Conservation (phyloP, 148 eudicot species). For the Amaranthus cruentus region DNA sequence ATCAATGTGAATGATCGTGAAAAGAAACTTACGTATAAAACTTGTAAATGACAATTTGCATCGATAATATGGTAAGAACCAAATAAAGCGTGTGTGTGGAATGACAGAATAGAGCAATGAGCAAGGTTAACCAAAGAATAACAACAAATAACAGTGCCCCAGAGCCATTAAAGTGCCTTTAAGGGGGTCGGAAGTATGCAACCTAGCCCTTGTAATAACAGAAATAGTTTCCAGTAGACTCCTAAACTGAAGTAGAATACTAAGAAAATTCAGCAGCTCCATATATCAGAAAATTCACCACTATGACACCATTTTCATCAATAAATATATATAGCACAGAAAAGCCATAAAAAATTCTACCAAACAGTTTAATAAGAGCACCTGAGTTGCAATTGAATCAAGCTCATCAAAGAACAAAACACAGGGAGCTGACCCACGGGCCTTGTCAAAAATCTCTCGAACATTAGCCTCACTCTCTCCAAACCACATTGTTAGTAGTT, state of each 20-base stretch:
- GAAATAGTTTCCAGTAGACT: too few relatives aligned
- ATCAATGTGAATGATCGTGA: background rate
- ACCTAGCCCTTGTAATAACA: too few relatives aligned
- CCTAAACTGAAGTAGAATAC: too few relatives aligned
- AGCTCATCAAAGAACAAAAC: conserved; percentile 86
- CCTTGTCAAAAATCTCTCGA: conserved; percentile 82
- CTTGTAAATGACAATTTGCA: background rate
- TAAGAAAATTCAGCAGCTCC: too few relatives aligned
- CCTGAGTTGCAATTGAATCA: conserved; percentile 94
- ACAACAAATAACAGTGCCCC: background rate
- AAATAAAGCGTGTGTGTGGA: too few relatives aligned
- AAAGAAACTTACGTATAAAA: background rate
- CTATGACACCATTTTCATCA: background rate
- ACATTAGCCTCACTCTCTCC: conserved; percentile 96
- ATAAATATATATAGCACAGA: background rate
- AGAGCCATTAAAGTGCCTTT: too few relatives aligned
- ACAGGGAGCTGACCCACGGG: conserved; percentile 81
- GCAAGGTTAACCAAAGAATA: too few relatives aligned
- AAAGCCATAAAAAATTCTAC: background rate
- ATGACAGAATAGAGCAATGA: background rate
- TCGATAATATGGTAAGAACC: background rate
- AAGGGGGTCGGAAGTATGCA: too few relatives aligned
- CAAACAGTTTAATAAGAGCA: conserved; percentile 15
- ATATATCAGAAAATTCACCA: too few relatives aligned
- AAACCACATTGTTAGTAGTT: conserved; percentile 90